Percentiles rank a stretch among this genome's conserved stretches.
Evolutionary conservation across 106 monocot genomes (phyloP).

Genomic region (Dendrobium nobile): DNA sequence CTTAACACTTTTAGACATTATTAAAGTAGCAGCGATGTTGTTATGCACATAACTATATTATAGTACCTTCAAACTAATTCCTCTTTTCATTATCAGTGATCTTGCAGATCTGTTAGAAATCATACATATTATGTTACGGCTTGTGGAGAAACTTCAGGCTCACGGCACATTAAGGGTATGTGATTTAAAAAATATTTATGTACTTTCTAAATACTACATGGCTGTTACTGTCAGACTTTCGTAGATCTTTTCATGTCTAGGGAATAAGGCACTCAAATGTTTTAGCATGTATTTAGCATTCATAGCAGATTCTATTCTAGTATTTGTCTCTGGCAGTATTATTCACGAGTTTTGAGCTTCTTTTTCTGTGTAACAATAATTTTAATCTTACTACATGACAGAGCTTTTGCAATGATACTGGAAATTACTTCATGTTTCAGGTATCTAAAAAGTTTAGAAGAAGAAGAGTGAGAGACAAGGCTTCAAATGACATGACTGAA

Average conservation of each 20-base stretch:
- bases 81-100: constrained; percentile 45
- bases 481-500: constrained; percentile 15
- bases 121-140: constrained; percentile 64
- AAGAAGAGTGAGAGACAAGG: constrained; percentile 46
- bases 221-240: not conserved
- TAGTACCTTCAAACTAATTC: constrained; percentile 1
- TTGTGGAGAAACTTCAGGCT: constrained; percentile 90
- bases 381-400: not conserved
- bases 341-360: not conserved
- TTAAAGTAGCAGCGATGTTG: not conserved
- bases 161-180: constrained; percentile 79
- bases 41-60: not conserved
- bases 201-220: not conserved
- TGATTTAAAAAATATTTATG: not conserved
- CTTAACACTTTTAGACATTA: not conserved
- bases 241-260: not conserved
- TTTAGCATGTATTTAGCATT: not conserved
- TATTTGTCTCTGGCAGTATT: not conserved
- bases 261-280: not conserved
- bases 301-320: not conserved
- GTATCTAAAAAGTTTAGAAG: constrained; percentile 77
- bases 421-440: constrained; percentile 21
- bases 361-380: not conserved
- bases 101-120: constrained; percentile 88
- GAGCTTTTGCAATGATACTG: constrained; percentile 1